Base-by-base conservation (phyloP, 352 stramenopile species). In the Peronosclerospora sorghi region DNA sequence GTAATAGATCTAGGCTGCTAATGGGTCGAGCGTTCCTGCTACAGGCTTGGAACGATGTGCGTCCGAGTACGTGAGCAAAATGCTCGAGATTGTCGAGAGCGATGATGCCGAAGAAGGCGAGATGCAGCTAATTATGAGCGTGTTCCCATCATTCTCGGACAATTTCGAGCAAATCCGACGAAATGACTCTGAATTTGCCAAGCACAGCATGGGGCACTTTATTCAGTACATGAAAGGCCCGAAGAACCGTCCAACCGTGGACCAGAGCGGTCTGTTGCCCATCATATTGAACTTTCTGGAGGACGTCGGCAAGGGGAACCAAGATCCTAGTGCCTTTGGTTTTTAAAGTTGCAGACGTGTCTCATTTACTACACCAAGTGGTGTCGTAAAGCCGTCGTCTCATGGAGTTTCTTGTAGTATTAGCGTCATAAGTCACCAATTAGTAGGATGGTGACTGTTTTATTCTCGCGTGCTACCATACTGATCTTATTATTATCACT, bases 111-210 rank as follows among this genome's bases (percentile, higher is more conserved):
- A 91, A 44, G 79, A 87, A 35, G 79, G 79, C 12, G 70, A 87
- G 48, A 73, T 93, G 48, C 60, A 81, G 47, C 67, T 93, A 39
- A 65, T 92, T 34, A 86, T 86, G 64, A 74, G 62, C 36, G 37
- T 92, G 15, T 95, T 95, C 44, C 83, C 83, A n/a, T 87, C 75
- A 34, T 91, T 94, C 58, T 75, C 77, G 23, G 65, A 90, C 51
- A 81, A 89, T 57, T 95, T 85, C 56, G 63, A 77, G 18, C 81
- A 95, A 48, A 86, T 95, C 36, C 69, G 71, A 30, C 62, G 54
- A 28, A 80, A 62, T 38, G 82, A 95, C 54, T 59, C 56, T 23
- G 80, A 86, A 41, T 91, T 87, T 47, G 81, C 83, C 19, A 70
- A 73, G 41, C 81, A 95, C 35, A 91, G 73, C 53, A 83, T 93